phyloP scores from a whole-genome alignment of 23 red algal genomes.

The Cyanidioschyzon merolae region DNA sequence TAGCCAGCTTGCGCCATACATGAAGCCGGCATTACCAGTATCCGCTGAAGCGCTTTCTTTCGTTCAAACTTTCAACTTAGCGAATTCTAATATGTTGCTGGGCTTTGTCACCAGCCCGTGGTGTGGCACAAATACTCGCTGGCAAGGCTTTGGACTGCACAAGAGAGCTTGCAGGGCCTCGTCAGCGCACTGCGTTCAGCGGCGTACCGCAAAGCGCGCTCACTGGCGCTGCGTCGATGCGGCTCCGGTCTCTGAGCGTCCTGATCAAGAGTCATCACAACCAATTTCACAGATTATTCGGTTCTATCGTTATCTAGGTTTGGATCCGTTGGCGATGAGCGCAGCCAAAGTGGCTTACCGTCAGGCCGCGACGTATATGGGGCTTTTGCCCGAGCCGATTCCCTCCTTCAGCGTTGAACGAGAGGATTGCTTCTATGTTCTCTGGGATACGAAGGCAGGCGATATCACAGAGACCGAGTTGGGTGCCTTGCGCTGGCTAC shows the following conservation, averaged over 20 bases:
- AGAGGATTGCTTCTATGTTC: conserved; percentile 40
- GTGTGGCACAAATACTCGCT: too few species aligned
- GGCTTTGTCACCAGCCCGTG: too few species aligned
- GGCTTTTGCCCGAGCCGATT: neutral
- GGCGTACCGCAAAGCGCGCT: too few species aligned
- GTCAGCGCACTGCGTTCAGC: too few species aligned
- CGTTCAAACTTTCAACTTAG: too few species aligned
- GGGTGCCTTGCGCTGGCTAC: conserved; percentile 41
- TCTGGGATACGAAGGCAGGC: neutral
- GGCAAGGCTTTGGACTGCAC: too few species aligned
- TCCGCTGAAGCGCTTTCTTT: too few species aligned
- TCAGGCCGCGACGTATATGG: neutral
- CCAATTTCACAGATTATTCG: neutral
- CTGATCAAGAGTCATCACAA: neutral
- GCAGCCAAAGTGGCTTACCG: neutral
- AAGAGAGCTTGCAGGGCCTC: too few species aligned
- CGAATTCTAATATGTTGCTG: too few species aligned
- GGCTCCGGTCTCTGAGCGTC: neutral
- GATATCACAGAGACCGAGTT: neutral
- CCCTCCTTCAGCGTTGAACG: conserved; percentile 5
- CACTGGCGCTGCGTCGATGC: neutral
- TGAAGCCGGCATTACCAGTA: too few species aligned
- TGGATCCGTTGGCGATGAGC: neutral
- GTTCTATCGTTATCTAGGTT: conserved; percentile 12
- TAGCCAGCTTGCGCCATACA: too few species aligned